phyloP scores from a whole-genome alignment of 352 stramenopile species.

The Globisporangium canariense region DNA sequence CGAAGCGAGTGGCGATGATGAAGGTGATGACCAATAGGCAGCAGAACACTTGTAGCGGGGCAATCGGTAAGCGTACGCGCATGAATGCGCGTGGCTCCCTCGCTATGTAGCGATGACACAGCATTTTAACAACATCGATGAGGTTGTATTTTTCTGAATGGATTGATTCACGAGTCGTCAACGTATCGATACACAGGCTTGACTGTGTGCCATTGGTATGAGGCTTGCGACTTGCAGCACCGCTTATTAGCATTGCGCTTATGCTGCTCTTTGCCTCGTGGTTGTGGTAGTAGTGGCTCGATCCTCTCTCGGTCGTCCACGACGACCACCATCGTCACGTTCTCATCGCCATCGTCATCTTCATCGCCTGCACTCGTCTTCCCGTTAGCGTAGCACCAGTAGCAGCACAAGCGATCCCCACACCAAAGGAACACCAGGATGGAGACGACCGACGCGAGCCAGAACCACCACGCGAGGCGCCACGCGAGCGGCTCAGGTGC shows the following conservation, averaged over 20 bases:
- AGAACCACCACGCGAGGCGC: conserved; percentile 64
- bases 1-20: conserved; percentile 19
- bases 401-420: conserved; percentile 29
- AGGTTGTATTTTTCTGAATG: background rate
- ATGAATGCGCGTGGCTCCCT: background rate
- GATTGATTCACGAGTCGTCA: conserved; percentile 19
- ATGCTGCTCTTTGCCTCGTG: background rate
- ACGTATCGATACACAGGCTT: conserved; percentile 55
- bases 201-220: conserved; percentile 10
- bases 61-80: background rate
- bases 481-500: conserved; percentile 40
- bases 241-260: conserved; percentile 3
- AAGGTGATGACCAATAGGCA: conserved; percentile 17
- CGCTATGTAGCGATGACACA: background rate
- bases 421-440: conserved; percentile 30
- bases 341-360: conserved; percentile 2
- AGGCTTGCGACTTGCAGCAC: conserved; percentile 10
- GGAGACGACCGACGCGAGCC: conserved; percentile 54
- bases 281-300: conserved; percentile 17
- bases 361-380: conserved; percentile 8
- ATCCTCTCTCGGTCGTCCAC: conserved; percentile 1
- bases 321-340: background rate
- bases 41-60: conserved; percentile 7
- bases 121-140: background rate
- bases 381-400: conserved; percentile 3